Conservation (phyloP, 2,329 filamentous ascomycete genomes). For the Cladophialophora chaetospira region DNA sequence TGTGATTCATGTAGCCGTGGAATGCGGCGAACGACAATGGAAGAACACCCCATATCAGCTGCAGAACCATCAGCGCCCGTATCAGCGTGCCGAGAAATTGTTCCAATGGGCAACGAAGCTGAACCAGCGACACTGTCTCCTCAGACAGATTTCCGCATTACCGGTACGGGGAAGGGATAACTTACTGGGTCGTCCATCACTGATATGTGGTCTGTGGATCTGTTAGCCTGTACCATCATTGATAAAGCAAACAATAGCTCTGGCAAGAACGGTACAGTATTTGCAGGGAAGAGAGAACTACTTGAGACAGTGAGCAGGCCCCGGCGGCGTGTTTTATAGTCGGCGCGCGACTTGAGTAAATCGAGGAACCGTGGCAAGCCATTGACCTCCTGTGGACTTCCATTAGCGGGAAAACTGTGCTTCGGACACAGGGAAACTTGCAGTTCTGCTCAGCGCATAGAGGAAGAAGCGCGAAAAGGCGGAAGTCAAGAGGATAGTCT, state of each 20-base stretch:
- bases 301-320: slow-evolving; percentile 92
- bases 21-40: slow-evolving; percentile 73
- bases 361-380: slow-evolving; percentile 76
- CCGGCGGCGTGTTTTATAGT: slow-evolving; percentile 66
- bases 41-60: slow-evolving; percentile 88
- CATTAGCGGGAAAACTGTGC: too few relatives aligned
- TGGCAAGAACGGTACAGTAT: too few relatives aligned
- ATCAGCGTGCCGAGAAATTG: too few relatives aligned
- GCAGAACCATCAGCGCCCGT: too few relatives aligned
- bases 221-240: too few relatives aligned
- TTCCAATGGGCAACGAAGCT: too few relatives aligned
- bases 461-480: slow-evolving; percentile 73
- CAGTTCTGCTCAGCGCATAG: slow-evolving; percentile 56
- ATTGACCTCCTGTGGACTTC: slow-evolving; percentile 71
- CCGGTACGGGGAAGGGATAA: too few relatives aligned
- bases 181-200: slow-evolving; percentile 95
- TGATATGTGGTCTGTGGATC: slow-evolving; percentile 84
- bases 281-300: too few relatives aligned
- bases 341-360: slow-evolving; percentile 71
- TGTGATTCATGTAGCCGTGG: slow-evolving; percentile 65
- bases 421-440: too few relatives aligned
- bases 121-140: too few relatives aligned
- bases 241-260: too few relatives aligned
- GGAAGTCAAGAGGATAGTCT: slow-evolving; percentile 73
- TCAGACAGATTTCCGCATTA: too few relatives aligned